Base-by-base conservation (phyloP, 345 rosid genomes). In the Firmiana major region DNA sequence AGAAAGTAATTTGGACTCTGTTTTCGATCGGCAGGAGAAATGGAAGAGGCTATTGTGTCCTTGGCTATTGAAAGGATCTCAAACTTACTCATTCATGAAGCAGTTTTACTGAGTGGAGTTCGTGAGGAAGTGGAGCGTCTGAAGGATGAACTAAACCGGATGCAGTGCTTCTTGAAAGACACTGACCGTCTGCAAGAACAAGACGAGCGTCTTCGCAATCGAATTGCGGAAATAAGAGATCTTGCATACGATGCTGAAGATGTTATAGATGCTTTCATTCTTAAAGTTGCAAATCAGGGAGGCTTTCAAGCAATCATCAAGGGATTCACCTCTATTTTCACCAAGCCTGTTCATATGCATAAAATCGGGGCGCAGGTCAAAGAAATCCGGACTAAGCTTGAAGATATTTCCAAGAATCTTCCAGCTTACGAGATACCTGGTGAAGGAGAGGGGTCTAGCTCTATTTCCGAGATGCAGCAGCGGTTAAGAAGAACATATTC, bases 41-140 rank as follows among this genome's bases (percentile, higher is more conserved):
- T 81, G 84, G 81, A 26, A 6, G 71, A 78, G 63, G 57, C 80
- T 40, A 6, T 75, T 28, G 76, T 76, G 31, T 76, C 73, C 3
- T 72, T 48, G 0, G 53, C 53, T 3, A 48, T 48, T 12, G 17
- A 0, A 48, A 48, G 17, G 53, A 3, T 48, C 53, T 48, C 53
- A 5, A 6, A 48, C 3, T 48, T 48, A 13, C 53, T 48, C 53
- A 13, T 12, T 48, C 17, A 15, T 3, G 15, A 38, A 64, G 76
- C 73, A 2, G 22, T 58, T 49, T 66, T 42, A 19, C 21, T 83
- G 5, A 1, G 5, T 46, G 85, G 9, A 12, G 57, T 68, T n/a
- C 28, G 7, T 6, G 57, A 68, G 8, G 6, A 68, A 26, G 73
- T 68, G 7, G 22, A 24, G 21, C 0, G 38, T 7, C 8, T 68